Evolutionary conservation across 2,329 filamentous ascomycete genomes (phyloP).

Genomic region (Calonectria leucothoes): DNA sequence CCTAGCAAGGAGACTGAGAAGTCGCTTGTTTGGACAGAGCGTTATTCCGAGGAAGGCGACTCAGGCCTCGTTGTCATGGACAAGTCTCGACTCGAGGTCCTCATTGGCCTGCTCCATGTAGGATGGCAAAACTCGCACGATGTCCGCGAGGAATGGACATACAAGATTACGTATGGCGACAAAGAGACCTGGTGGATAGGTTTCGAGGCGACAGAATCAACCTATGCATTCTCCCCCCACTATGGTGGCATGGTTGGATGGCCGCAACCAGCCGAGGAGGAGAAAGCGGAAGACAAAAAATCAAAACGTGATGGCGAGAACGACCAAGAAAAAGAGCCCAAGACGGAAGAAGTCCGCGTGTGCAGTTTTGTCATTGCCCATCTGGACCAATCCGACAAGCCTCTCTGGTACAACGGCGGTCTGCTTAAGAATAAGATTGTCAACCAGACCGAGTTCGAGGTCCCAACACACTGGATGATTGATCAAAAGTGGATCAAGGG

Average conservation of each 20-base stretch:
- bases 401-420: conserved; percentile 58
- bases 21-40: conserved; percentile 53
- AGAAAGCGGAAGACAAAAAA: not conserved
- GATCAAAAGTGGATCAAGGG: conserved; percentile 53
- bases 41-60: conserved; percentile 56
- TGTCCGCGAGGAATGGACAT: conserved; percentile 54
- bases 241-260: conserved; percentile 56
- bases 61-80: conserved; percentile 56
- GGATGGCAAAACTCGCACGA: conserved; percentile 57
- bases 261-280: conserved; percentile 11
- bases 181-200: conserved; percentile 61
- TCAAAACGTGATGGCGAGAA: not conserved
- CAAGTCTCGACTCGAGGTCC: conserved; percentile 50
- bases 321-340: conserved; percentile 10
- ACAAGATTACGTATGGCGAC: conserved; percentile 55
- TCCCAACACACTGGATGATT: conserved; percentile 54
- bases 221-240: conserved; percentile 53
- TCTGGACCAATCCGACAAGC: conserved; percentile 48
- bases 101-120: conserved; percentile 54
- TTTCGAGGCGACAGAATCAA: conserved; percentile 51
- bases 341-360: conserved; percentile 32
- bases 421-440: conserved; percentile 53
- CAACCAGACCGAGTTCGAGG: conserved; percentile 45
- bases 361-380: conserved; percentile 58
- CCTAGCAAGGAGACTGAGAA: conserved; percentile 47